phyloP scores from a whole-genome alignment of 2,329 filamentous ascomycete genomes.

The Lasiodiplodia citricola region DNA sequence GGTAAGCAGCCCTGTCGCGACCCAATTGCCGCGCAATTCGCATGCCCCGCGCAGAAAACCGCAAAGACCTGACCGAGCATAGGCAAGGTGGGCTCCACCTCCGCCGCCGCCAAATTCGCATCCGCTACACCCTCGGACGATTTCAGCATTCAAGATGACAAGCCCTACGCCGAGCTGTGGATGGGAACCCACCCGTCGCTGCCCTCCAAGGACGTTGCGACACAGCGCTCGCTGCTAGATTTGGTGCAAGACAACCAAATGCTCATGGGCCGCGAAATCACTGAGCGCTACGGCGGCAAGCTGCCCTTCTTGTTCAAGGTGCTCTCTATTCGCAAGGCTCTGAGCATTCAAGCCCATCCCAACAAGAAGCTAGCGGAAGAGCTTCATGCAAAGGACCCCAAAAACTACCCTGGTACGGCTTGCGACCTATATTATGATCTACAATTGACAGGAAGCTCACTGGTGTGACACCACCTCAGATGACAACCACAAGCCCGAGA shows the following conservation, averaged over 20 bases:
- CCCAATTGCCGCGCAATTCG: slow-evolving; percentile 31
- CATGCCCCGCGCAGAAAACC: not conserved
- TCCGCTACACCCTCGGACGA: slow-evolving; percentile 78
- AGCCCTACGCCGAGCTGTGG: slow-evolving; percentile 98
- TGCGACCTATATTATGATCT: not conserved
- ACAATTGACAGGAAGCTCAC: not conserved
- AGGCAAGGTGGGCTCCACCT: slow-evolving; percentile 86
- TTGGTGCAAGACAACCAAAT: slow-evolving; percentile 85
- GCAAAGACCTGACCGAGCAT: slow-evolving; percentile 33
- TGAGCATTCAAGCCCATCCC: slow-evolving; percentile 96
- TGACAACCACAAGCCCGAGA: slow-evolving; percentile 99
- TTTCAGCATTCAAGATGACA: slow-evolving; percentile 80
- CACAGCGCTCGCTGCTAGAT: slow-evolving; percentile 84
- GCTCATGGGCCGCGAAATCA: slow-evolving; percentile 75
- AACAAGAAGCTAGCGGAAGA: slow-evolving; percentile 94
- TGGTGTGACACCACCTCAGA: slow-evolving; percentile 47
- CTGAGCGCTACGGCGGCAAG: slow-evolving; percentile 76
- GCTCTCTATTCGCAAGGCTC: slow-evolving; percentile 90
- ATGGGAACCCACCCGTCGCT: slow-evolving; percentile 98
- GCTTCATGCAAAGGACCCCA: slow-evolving; percentile 82
- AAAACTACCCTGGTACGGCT: slow-evolving; percentile 78
- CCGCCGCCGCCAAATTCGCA: slow-evolving; percentile 87
- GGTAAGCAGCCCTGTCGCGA: slow-evolving; percentile 55
- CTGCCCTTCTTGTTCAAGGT: slow-evolving; percentile 98
- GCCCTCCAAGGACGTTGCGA: slow-evolving; percentile 85